Evolutionary conservation across 2,329 filamentous ascomycete genomes (phyloP).

Genomic region (Triangularia setosa): DNA sequence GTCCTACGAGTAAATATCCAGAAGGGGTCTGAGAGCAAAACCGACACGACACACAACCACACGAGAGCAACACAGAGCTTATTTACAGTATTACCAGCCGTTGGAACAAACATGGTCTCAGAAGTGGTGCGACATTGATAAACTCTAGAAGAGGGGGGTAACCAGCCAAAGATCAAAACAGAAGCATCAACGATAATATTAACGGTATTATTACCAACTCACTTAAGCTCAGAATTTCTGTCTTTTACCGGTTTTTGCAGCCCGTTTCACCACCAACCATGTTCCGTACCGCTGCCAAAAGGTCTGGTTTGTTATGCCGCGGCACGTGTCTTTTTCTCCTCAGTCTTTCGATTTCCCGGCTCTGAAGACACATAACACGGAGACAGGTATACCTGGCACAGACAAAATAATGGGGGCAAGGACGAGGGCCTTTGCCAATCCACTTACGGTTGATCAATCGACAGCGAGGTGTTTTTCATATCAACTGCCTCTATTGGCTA

Average conservation of each 20-base stretch:
- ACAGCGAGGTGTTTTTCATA: neutral
- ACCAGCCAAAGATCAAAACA: neutral
- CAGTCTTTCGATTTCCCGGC: neutral
- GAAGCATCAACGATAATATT: neutral
- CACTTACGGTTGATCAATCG: neutral
- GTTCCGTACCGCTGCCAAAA: neutral
- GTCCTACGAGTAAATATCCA: neutral
- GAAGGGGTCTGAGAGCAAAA: conserved; percentile 1
- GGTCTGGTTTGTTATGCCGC: neutral
- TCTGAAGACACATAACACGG: neutral
- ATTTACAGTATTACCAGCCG: neutral
- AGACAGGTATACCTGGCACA: neutral
- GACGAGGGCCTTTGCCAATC: neutral
- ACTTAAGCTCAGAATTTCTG: conserved; percentile 1
- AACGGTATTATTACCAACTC: neutral
- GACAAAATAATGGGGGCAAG: neutral
- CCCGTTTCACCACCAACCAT: conserved; percentile 1
- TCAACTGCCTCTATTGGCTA: neutral
- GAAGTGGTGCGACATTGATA: neutral
- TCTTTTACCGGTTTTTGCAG: neutral
- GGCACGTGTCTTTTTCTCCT: neutral
- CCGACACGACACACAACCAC: neutral
- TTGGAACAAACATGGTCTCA: conserved; percentile 1
- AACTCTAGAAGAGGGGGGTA: neutral
- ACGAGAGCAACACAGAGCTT: neutral